Evolutionary conservation across 768 basidiomycete genomes (phyloP), one percentile per base, ranked within the genome.

Genomic region (Podaxis sp.): DNA sequence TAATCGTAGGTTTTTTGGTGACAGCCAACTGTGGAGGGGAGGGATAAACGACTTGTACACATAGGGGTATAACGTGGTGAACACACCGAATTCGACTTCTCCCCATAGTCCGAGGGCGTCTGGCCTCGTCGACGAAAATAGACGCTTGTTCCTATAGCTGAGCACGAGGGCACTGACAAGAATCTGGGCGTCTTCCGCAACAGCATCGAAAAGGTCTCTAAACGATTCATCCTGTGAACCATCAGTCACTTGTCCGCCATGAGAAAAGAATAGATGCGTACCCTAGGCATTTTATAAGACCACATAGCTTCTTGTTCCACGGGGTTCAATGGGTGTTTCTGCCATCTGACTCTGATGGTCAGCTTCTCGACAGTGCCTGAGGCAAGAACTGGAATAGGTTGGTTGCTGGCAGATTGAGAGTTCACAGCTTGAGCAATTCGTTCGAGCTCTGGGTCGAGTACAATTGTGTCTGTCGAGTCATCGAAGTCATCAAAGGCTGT

Each of bases 81-180:
- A 15, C 82, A 38, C 49, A 90, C 91, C 83, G 24, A 93, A 75
- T 46, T 87, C 84, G 30, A 84, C 88, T 63, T 88, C 83, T 3
- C 79, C 80, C 87, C 89, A 91, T 15, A 93, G 83, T 13, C 79
- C 80, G 51, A 93, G 78, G 17, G 83, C 81, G 39, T 83, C 76
- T 0, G 92, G 90, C 0, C 87, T 88, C 2, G 86, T 84, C 13
- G 88, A 90, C 11, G 88, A 78, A 68, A 86, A 92, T 46, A 94
- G 76, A 2, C 85, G 87, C 58, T 81, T 84, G 42, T 84, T 81
- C 30, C 86, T 79, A 63, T 87, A 84, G 7, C 75, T 87, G 64
- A 94, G 75, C 33, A 92, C 77, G 0, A 94, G 74, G 60, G 81
- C 81, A 17, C 82, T 77, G 2, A 71, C 67, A 19, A 80, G 76